phyloP scores from a whole-genome alignment of 257 asterid genomes.

The Fraxinus excelsior region DNA sequence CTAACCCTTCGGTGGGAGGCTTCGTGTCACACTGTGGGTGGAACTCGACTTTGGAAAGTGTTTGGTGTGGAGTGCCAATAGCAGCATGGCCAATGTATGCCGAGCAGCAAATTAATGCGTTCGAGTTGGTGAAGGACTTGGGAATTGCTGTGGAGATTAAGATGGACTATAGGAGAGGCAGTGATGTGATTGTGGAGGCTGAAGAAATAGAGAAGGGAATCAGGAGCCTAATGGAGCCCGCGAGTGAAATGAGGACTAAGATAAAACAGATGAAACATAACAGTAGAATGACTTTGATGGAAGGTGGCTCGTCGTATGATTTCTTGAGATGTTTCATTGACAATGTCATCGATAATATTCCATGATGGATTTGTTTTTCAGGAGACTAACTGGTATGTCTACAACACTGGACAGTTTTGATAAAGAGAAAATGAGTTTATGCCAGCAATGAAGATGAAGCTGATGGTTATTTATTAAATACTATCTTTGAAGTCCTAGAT shows the following conservation, averaged over 20 bases:
- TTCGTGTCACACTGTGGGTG: constrained; percentile 53
- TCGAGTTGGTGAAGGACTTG: constrained; percentile 30
- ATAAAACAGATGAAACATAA: constrained; percentile 26
- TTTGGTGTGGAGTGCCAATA: constrained; percentile 44
- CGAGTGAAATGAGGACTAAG: constrained; percentile 20
- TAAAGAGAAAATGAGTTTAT: too few relatives aligned
- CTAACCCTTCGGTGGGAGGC: constrained; percentile 42
- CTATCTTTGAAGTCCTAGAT: too few relatives aligned
- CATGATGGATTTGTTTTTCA: not conserved
- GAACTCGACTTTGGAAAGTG: constrained; percentile 42
- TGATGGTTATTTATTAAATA: too few relatives aligned
- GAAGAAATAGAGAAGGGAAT: constrained; percentile 27
- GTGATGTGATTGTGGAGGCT: constrained; percentile 17
- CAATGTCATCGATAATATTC: constrained; percentile 13
- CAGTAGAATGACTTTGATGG: constrained; percentile 16
- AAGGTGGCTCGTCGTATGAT: constrained; percentile 35
- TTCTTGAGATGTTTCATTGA: constrained; percentile 16
- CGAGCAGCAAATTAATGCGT: constrained; percentile 45
- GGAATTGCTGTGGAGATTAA: constrained; percentile 37
- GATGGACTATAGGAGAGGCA: constrained; percentile 19
- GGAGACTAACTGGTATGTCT: not conserved
- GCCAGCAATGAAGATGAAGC: too few relatives aligned
- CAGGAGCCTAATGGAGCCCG: constrained; percentile 27
- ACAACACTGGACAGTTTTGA: not conserved
- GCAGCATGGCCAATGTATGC: constrained; percentile 44